Evolutionary conservation across 306 rosid species (phyloP).

Genomic region (Morella rubra): DNA sequence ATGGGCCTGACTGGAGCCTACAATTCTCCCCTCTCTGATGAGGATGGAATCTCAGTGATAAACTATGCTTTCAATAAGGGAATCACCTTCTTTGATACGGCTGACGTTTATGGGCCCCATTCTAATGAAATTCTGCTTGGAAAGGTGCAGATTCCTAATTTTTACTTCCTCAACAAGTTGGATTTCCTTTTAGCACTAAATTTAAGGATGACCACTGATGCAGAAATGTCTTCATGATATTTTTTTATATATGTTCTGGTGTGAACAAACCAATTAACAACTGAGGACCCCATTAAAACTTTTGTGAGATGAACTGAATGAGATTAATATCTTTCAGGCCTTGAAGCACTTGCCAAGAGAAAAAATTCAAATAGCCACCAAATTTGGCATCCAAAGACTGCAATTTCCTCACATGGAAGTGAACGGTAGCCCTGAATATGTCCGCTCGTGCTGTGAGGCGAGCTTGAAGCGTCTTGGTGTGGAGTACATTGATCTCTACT

Average conservation of each 20-base stretch:
- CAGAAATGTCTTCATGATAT: not conserved
- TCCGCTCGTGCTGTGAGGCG: conserved; percentile 66
- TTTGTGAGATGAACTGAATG: not conserved
- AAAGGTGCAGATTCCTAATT: conserved; percentile 19
- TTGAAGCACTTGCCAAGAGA: conserved; percentile 66
- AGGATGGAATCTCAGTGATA: conserved; percentile 27
- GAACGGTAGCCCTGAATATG: conserved; percentile 68
- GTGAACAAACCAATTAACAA: not conserved
- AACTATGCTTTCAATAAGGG: conserved; percentile 33
- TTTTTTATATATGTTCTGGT: not conserved
- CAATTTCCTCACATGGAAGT: conserved; percentile 8
- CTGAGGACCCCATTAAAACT: not conserved
- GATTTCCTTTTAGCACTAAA: not conserved
- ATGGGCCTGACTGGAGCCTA: conserved; percentile 33
- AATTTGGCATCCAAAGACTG: conserved; percentile 49
- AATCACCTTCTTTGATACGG: conserved; percentile 42
- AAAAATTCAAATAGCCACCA: conserved; percentile 70
- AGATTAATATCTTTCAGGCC: conserved; percentile 42
- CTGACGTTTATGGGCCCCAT: conserved; percentile 37
- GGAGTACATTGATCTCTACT: conserved; percentile 73
- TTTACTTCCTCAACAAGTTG: not conserved
- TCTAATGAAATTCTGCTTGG: conserved; percentile 39
- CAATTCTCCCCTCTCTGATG: conserved; percentile 34
- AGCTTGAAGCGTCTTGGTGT: conserved; percentile 73
- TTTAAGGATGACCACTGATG: not conserved